Conservation (phyloP, 805 yeast species). For the Myxozyma neotropica region DNA sequence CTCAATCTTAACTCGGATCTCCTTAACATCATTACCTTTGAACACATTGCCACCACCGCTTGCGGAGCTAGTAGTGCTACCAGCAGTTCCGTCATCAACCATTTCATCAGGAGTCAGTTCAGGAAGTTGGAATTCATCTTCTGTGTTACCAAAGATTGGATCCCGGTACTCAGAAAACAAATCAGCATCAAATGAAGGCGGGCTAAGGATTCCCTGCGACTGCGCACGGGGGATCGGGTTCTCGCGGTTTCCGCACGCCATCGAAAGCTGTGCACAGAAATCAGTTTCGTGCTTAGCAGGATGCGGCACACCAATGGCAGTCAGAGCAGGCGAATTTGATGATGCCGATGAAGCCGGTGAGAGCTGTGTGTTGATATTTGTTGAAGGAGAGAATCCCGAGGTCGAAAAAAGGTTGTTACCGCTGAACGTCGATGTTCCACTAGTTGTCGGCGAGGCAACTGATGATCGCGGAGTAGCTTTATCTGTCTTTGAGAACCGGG, state of each 20-base stretch:
- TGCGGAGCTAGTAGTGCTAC: neutral
- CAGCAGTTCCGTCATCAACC: constrained; percentile 35
- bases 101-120: constrained; percentile 42
- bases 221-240: constrained; percentile 62
- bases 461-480: constrained; percentile 6
- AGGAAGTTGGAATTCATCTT: constrained; percentile 41
- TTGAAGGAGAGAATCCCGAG: constrained; percentile 4
- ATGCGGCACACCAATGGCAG: constrained; percentile 10
- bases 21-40: neutral
- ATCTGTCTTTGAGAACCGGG: constrained; percentile 2
- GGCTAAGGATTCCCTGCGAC: constrained; percentile 36
- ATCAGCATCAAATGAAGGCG: constrained; percentile 39
- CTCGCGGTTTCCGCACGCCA: constrained; percentile 80
- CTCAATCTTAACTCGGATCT: constrained; percentile 16
- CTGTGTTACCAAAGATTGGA: constrained; percentile 30
- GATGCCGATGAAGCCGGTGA: constrained; percentile 21
- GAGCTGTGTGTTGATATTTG: neutral
- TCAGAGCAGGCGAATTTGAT: constrained; percentile 11
- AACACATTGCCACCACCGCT: neutral
- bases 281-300: constrained; percentile 52
- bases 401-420: constrained; percentile 1
- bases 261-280: constrained; percentile 73
- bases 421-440: neutral
- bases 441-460: constrained; percentile 5
- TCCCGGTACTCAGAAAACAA: constrained; percentile 39